Evolutionary conservation across 2,329 filamentous ascomycete genomes (phyloP).

Genomic region (Blumeria hordei): DNA sequence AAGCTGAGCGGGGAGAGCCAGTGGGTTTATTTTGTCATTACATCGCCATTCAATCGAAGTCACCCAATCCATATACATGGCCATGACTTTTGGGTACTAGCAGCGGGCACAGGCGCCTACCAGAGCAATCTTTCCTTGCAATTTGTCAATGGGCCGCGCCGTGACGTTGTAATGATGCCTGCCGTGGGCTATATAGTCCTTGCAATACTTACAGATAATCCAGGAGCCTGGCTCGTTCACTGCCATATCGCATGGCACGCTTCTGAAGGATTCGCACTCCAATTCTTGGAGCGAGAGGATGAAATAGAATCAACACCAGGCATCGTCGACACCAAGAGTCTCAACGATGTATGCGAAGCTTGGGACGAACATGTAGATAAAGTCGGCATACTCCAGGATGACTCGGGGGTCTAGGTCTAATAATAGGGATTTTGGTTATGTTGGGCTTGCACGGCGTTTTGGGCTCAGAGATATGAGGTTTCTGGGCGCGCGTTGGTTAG

Average conservation of each 20-base stretch:
- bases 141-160: conserved; percentile 22
- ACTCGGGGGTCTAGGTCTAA: conserved; percentile 6
- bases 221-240: conserved; percentile 14
- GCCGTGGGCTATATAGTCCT: conserved; percentile 10
- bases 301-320: conserved; percentile 3
- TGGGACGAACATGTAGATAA: conserved; percentile 11
- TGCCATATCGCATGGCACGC: conserved; percentile 25
- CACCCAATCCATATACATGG: conserved; percentile 24
- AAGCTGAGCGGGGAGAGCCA: conserved; percentile 9
- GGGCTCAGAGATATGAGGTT: too few species aligned
- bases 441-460: too few species aligned
- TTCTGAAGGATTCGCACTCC: conserved; percentile 24
- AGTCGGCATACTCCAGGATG: conserved; percentile 5
- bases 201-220: conserved; percentile 11
- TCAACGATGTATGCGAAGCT: conserved; percentile 11
- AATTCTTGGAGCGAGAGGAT: conserved; percentile 20
- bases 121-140: conserved; percentile 10
- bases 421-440: neutral
- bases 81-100: conserved; percentile 23
- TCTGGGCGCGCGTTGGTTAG: too few species aligned
- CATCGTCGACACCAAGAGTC: conserved; percentile 6
- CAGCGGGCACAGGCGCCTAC: conserved; percentile 20
- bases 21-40: conserved; percentile 14
- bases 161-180: conserved; percentile 25
- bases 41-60: conserved; percentile 6